Evolutionary conservation across 2,329 filamentous ascomycete species (phyloP).

Genomic region (Volutella citrinella): DNA sequence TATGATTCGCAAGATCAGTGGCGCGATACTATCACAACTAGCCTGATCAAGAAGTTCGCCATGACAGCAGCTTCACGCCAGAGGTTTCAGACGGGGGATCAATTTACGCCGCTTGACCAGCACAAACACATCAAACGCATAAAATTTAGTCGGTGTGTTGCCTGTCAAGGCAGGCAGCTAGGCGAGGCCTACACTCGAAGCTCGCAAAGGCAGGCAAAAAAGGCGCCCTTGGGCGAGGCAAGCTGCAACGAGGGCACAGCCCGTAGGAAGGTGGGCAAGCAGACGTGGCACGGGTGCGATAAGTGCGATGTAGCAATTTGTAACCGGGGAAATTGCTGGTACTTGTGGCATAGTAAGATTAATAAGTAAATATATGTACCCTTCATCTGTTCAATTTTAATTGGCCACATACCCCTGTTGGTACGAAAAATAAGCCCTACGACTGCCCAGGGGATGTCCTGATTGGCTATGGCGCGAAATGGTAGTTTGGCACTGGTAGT

Average conservation of each 20-base stretch:
- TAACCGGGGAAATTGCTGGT: slow-evolving; percentile 4
- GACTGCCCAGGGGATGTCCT: too few relatives aligned
- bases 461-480: too few relatives aligned
- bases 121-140: slow-evolving; percentile 10
- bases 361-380: too few relatives aligned
- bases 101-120: slow-evolving; percentile 5
- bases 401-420: too few relatives aligned
- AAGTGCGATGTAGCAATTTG: slow-evolving; percentile 6
- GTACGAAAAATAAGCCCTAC: too few relatives aligned
- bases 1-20: slow-evolving; percentile 1
- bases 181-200: neutral
- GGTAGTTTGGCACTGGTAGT: too few relatives aligned
- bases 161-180: slow-evolving; percentile 6
- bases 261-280: too few relatives aligned
- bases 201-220: too few relatives aligned
- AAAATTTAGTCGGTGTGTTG: slow-evolving; percentile 3
- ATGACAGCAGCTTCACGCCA: neutral
- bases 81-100: slow-evolving; percentile 4
- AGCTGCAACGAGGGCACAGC: too few relatives aligned
- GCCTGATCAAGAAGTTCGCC: slow-evolving; percentile 3
- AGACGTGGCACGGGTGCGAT: too few relatives aligned
- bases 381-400: too few relatives aligned
- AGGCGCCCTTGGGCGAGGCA: too few relatives aligned
- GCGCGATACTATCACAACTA: slow-evolving; percentile 2
- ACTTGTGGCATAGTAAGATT: slow-evolving; percentile 9